These are phyloP conservation scores for Ophiostoma novo-ulmi DNA, from an alignment of 2,329 filamentous ascomycete genomes.

Conservation along the genomic window DNA sequence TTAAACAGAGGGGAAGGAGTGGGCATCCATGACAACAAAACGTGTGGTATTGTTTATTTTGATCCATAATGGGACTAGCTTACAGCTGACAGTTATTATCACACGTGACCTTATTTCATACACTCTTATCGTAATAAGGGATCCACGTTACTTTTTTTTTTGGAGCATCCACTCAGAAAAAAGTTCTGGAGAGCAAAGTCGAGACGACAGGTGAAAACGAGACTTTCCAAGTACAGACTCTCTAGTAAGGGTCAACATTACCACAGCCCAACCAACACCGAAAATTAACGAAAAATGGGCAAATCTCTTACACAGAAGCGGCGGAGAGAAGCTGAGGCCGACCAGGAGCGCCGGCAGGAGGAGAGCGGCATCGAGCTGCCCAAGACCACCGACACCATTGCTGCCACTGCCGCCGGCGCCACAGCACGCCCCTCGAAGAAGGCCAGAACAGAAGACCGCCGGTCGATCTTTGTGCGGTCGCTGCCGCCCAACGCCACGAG, in stretches of 20 bases:
- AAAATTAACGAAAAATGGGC: conserved; percentile 27
- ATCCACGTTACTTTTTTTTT: conserved; percentile 23
- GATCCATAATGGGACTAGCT: conserved; percentile 26
- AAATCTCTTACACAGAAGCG: conserved; percentile 35
- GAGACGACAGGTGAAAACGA: conserved; percentile 10
- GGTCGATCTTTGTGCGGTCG: conserved; percentile 85
- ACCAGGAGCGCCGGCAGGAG: conserved; percentile 30
- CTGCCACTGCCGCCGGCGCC: not conserved
- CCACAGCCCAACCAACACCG: not conserved
- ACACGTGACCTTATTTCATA: conserved; percentile 20
- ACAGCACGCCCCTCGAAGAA: conserved; percentile 46
- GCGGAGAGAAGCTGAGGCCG: conserved; percentile 36
- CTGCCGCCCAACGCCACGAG: conserved; percentile 73
- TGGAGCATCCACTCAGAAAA: conserved; percentile 19
- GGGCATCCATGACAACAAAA: conserved; percentile 24
- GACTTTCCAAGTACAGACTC: not conserved
- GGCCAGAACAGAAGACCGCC: conserved; percentile 53
- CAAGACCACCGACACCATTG: not conserved
- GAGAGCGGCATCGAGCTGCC: conserved; percentile 19
- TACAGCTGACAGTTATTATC: not conserved
- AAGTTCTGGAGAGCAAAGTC: conserved; percentile 19
- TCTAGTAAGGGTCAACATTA: not conserved
- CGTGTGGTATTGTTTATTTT: conserved; percentile 26
- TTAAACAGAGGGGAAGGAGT: conserved; percentile 16
- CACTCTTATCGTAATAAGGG: conserved; percentile 21